phyloP scores from a whole-genome alignment of 805 yeast genomes.

The Kodamaea leandrae region DNA sequence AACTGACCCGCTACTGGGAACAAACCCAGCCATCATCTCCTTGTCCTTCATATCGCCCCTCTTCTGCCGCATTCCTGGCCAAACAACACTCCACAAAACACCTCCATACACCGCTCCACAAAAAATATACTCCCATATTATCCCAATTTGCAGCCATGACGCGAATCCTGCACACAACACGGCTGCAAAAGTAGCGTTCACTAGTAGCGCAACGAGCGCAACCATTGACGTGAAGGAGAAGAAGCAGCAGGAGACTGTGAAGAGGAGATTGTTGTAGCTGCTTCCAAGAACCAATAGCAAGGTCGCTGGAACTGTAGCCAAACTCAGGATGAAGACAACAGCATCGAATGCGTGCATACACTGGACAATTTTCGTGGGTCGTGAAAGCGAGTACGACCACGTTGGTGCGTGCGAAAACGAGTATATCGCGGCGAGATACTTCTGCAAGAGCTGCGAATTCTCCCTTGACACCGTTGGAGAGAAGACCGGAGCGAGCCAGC shows the following conservation, averaged over 20 bases:
- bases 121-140: background rate
- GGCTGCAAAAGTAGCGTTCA: background rate
- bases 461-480: background rate
- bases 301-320: background rate
- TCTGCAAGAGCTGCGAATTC: background rate
- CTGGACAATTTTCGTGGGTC: background rate
- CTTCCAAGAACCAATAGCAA: background rate
- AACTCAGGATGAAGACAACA: background rate
- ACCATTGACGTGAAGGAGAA: background rate
- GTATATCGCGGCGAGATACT: background rate
- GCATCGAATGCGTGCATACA: background rate
- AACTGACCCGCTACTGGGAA: slow-evolving; percentile 8
- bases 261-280: background rate
- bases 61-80: slow-evolving; percentile 4
- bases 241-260: background rate
- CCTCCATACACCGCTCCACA: background rate
- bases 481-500: background rate
- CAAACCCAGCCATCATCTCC: slow-evolving; percentile 9
- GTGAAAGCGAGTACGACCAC: background rate
- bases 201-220: background rate
- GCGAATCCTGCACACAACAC: slow-evolving; percentile 2
- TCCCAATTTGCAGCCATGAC: background rate
- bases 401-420: background rate
- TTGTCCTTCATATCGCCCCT: slow-evolving; percentile 10
- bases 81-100: slow-evolving; percentile 3